Evolutionary conservation across 1,139 yeast genomes (phyloP), one percentile per base, ranked within the genome.

Genomic region (Arxiozyma slooffiae): DNA sequence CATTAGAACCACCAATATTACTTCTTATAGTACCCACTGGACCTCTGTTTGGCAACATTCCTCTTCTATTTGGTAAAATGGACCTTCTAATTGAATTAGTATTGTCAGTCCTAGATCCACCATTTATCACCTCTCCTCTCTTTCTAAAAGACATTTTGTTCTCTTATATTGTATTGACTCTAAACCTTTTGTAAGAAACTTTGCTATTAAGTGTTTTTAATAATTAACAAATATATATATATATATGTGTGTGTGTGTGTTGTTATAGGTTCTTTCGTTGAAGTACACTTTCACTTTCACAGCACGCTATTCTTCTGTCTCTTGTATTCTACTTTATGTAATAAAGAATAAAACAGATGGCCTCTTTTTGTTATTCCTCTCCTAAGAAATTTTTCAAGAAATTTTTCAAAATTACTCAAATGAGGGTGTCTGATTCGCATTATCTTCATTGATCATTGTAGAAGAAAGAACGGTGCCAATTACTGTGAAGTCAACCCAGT

Each of bases 91-190:
- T 20, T 4, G 41, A 23, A 18, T 24, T 39, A 24, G 46, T 21
- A 7, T 26, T 23, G 7, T n/a, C 38, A 34, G 18, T 16, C 18
- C 39, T 42, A 16, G 45, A 43, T 16, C 60, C 54, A 8, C 58
- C 58, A n/a, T 61, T 61, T 37, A 64, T 47, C 14, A 81, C 75
- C 48, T 83, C 89, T 45, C 85, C 76, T 72, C 89, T 75, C 63
- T 78, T 82, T 63, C 88, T 77, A 59, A 83, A 83, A 4, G 89
- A 82, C 89, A 83, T 82, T 9, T 17, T 38, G 22, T 17, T 17
- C 17, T n/a, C 20, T 26, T n/a, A 14, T 18, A 6, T 17, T 21
- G 1, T 2, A 21, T 39, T 14, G 7, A 17, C 1, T 3, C 16
- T 20, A 7, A 21, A 11, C 16, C 18, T 38, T 37, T 34, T n/a